phyloP scores from a whole-genome alignment of 2,329 filamentous ascomycete species.

The Fusarium sp. region DNA sequence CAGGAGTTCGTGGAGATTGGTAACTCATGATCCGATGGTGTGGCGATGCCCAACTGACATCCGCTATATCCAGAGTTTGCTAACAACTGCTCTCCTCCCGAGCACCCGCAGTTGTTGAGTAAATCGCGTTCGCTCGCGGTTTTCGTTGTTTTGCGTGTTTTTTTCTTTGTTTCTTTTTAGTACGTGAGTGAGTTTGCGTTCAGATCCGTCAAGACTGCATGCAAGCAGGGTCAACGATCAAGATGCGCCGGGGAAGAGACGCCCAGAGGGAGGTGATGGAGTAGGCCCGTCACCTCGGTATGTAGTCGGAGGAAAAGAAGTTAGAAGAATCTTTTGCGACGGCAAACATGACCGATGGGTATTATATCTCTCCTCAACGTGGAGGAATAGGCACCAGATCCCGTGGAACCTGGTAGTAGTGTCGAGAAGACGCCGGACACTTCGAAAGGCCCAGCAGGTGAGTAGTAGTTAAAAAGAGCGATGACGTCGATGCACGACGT shows the following conservation, averaged over 20 bases:
- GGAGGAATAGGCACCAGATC: constrained; percentile 53
- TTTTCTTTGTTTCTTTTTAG: constrained; percentile 52
- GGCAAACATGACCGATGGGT: constrained; percentile 68
- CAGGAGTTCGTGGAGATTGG: constrained; percentile 59
- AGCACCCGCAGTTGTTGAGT: constrained; percentile 47
- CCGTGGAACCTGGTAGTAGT: constrained; percentile 49
- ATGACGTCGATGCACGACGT: constrained; percentile 51
- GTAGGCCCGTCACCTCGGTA: constrained; percentile 73
- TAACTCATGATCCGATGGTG: constrained; percentile 59
- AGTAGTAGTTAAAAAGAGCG: constrained; percentile 43
- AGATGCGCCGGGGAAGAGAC: constrained; percentile 51
- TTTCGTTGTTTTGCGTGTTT: constrained; percentile 52
- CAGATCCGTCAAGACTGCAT: constrained; percentile 46
- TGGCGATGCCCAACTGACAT: constrained; percentile 54
- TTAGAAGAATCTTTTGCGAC: constrained; percentile 68
- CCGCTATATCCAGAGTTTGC: constrained; percentile 42
- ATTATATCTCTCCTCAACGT: constrained; percentile 54
- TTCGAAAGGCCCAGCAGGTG: constrained; percentile 49
- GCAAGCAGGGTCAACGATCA: constrained; percentile 43
- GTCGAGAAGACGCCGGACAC: constrained; percentile 51
- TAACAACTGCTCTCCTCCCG: constrained; percentile 50
- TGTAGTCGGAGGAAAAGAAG: constrained; percentile 72
- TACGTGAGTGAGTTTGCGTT: constrained; percentile 32
- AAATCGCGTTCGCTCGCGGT: constrained; percentile 21
- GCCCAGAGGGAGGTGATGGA: constrained; percentile 64